phyloP scores from a whole-genome alignment of 2,329 filamentous ascomycete genomes.

The Sarocladium oryzae region DNA sequence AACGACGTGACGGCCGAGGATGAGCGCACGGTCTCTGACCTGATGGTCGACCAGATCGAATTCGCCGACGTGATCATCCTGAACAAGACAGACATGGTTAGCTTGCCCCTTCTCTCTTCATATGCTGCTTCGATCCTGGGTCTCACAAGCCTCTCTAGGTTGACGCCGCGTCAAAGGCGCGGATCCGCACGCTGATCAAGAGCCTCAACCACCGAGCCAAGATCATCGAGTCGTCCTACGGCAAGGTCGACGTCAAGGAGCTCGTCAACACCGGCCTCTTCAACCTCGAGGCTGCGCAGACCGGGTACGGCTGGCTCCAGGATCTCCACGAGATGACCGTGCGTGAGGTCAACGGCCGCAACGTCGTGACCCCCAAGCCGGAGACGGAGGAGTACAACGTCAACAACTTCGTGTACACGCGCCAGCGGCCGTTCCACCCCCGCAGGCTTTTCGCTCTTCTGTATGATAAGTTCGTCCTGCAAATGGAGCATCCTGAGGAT shows the following conservation, averaged over 20 bases:
- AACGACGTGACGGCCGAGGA: conserved; percentile 60
- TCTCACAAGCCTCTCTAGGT: conserved; percentile 20
- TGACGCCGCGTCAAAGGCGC: conserved; percentile 31
- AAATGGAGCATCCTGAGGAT: conserved; percentile 35
- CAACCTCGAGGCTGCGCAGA: conserved; percentile 55
- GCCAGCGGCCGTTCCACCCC: conserved; percentile 48
- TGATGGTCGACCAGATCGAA: conserved; percentile 73
- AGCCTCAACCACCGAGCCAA: conserved; percentile 62
- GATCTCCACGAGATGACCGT: conserved; percentile 63
- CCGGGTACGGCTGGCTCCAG: conserved; percentile 63
- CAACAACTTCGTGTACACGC: conserved; percentile 62
- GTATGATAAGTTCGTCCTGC: conserved; percentile 44
- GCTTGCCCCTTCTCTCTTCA: not conserved
- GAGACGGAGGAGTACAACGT: conserved; percentile 70
- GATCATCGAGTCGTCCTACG: conserved; percentile 53
- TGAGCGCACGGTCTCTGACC: conserved; percentile 65
- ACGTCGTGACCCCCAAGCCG: conserved; percentile 56
- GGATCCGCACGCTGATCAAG: conserved; percentile 47
- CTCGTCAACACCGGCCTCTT: conserved; percentile 63
- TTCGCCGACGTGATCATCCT: conserved; percentile 68
- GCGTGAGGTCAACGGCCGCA: conserved; percentile 44
- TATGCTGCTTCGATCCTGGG: too few species aligned
- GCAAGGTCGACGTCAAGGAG: conserved; percentile 52
- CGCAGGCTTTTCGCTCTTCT: conserved; percentile 37
- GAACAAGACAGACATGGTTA: conserved; percentile 62